Evolutionary conservation across 306 rosid species (phyloP).

Genomic region (Hippophae gyantsensis): DNA sequence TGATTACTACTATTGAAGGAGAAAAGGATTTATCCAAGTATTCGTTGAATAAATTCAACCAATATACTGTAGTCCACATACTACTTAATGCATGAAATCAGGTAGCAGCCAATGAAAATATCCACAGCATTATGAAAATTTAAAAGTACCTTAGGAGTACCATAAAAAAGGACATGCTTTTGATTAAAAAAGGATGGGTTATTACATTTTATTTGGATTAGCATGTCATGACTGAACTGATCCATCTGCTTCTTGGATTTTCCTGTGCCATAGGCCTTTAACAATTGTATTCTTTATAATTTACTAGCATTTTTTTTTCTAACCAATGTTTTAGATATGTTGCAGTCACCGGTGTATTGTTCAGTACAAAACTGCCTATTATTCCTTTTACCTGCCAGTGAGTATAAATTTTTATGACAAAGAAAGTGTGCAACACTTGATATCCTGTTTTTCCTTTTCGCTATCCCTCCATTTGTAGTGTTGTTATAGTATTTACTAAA

Average conservation of each 20-base stretch:
- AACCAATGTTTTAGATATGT: constrained; percentile 11
- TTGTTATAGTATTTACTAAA: neutral
- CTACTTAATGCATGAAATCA: neutral
- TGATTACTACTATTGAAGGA: constrained; percentile 73
- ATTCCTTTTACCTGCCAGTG: constrained; percentile 86
- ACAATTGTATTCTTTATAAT: neutral
- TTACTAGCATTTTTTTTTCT: neutral
- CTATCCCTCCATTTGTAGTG: neutral
- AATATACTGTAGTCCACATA: neutral
- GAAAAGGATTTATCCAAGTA: constrained; percentile 71
- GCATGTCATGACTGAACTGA: too few species aligned
- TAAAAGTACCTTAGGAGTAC: too few species aligned
- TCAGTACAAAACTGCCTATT: constrained; percentile 87
- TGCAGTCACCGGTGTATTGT: constrained; percentile 85
- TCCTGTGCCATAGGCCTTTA: neutral
- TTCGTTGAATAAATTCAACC: constrained; percentile 24
- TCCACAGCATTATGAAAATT: too few species aligned
- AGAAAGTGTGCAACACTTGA: neutral
- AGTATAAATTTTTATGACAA: constrained; percentile 19
- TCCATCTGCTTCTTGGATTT: too few species aligned
- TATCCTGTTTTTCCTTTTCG: too few species aligned
- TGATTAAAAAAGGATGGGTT: too few species aligned
- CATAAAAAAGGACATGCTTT: too few species aligned
- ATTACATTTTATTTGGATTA: too few species aligned
- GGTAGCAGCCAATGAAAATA: too few species aligned